Evolutionary conservation across 768 basidiomycete genomes (phyloP).

Genomic region (Sarcodon sp.): DNA sequence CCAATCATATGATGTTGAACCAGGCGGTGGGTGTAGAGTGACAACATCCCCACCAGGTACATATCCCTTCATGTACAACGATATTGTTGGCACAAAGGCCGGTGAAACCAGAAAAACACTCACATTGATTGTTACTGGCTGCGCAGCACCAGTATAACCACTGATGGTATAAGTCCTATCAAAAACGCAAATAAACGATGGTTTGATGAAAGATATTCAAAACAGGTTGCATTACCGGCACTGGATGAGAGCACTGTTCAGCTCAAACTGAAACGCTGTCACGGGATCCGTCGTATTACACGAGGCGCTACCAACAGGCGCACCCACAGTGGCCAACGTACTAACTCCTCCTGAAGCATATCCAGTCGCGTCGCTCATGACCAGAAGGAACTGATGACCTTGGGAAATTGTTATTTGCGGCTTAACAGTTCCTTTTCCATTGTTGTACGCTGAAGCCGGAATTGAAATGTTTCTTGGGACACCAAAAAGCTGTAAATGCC

Average conservation of each 20-base stretch:
- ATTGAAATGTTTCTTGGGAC: slow-evolving; percentile 41
- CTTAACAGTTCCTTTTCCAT: slow-evolving; percentile 40
- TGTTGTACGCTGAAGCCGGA: slow-evolving; percentile 37
- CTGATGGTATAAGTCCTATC: slow-evolving; percentile 1
- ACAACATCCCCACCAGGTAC: slow-evolving; percentile 14
- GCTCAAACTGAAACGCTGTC: slow-evolving; percentile 31
- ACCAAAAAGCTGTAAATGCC: slow-evolving; percentile 31
- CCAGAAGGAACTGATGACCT: slow-evolving; percentile 30
- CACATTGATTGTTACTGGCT: slow-evolving; percentile 14
- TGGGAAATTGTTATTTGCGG: slow-evolving; percentile 28
- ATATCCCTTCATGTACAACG: slow-evolving; percentile 7
- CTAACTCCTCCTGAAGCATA: slow-evolving; percentile 56
- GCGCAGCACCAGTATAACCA: slow-evolving; percentile 10
- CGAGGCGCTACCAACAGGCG: slow-evolving; percentile 22
- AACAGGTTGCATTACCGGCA: slow-evolving; percentile 34
- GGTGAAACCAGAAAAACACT: background rate
- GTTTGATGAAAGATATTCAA: background rate
- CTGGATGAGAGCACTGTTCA: slow-evolving; percentile 43
- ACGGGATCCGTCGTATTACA: slow-evolving; percentile 40
- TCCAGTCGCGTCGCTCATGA: slow-evolving; percentile 64
- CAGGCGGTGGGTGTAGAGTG: slow-evolving; percentile 10
- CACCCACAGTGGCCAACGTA: slow-evolving; percentile 31
- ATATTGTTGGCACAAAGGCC: background rate
- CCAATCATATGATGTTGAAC: slow-evolving; percentile 13
- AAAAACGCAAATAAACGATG: background rate